Base-by-base conservation (phyloP, 768 basidiomycete genomes). In the Gloeophyllum trabeum region DNA sequence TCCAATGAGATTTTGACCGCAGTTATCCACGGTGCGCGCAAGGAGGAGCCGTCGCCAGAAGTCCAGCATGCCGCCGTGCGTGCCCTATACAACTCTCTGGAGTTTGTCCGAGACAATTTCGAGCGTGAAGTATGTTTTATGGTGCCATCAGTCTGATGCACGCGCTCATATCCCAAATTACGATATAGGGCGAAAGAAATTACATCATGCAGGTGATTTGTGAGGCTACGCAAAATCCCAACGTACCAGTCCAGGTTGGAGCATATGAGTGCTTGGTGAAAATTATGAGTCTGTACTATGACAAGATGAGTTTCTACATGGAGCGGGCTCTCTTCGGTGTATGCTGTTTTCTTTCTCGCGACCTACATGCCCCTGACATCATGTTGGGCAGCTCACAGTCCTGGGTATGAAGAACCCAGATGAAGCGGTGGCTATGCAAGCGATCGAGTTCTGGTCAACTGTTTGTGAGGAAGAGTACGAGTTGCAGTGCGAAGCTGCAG, bases 161-260 rank as follows among this genome's bases (percentile, higher is more conserved):
- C n/a, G n/a, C n/a, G n/a, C n/a, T n/a, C n/a, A n/a, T n/a, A 41
- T 20, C 21, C 32, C 32, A 39, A 32, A 19, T 35, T 34, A 6
- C 16, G 26, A 24, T 45, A 10, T 55, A 98, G 91, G 96, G 96
- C 51, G 96, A 99, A 62, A 79, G 96, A 38, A 99, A 98, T 64
- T 98, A 96, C 66, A 98, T 99, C 62, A 99, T 99, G 96, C 96
- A 99, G 67, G 92, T 98, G 34, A 88, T 98, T 14, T 99, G 96
- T 58, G 96, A 98, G 57, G 94, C 94, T 0, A 98, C 96, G 0
- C 96, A 98, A 60, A 92, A 81, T 51, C 46, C 73, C 1, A 62
- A 79, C 2, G 76, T 84, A 2, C 61, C 71, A 25, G 92, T 98
- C 25, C 94, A 98, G 66, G 85, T 96, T n/a, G 89, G 81, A 23